Base-by-base conservation (phyloP, 495 filamentous ascomycete genomes). In the Friedmanniomyces endolithicus region DNA sequence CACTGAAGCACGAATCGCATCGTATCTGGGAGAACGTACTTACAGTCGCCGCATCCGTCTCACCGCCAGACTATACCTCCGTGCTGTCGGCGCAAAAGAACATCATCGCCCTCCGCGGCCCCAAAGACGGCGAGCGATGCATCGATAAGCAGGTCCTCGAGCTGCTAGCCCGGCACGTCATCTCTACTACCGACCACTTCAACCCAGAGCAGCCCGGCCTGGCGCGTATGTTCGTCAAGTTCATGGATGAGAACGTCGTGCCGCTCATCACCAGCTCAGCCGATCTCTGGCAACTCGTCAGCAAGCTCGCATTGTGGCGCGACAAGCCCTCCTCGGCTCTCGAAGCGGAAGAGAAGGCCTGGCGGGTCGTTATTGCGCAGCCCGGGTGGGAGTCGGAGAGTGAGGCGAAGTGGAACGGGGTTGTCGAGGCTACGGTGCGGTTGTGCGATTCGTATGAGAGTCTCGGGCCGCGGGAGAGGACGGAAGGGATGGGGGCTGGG, bases 21-120 rank as follows among this genome's bases (percentile, higher is more conserved):
- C 79, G 87, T 55, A 95, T 99, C 59, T 96, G 89, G 90, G 87
- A 94, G 57, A 99, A 99, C 64, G 79, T 95, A 14, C 76, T 97
- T 46, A 87, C 85, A 1, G 83, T 99, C 37, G 84, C 86, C 0
- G 79, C 86, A 4, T 84, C 87, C 9, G 73, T 89, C 16, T 75
- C 76, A 0, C 89, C 89, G 23, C 83, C 85, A 0, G 78, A 86
- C 0, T 85, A 85, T 65, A 67, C 73, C 1, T 87, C 95, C 39
- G 72, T 94, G 19, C 67, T 95, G 16, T 70, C 81, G 12, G 88
- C 85, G 0, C 74, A 92, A 58, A 75, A 72, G 27, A 78, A 81
- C 35, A 67, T 97, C 33, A 81, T 96, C 52, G 83, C 85, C 20
- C 76, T 97, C 22, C 78, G 85, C n/a, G 75, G 76, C 8, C 65